Base-by-base conservation (phyloP, 208 protist genomes). In the Balamuthia mandrillaris region DNA sequence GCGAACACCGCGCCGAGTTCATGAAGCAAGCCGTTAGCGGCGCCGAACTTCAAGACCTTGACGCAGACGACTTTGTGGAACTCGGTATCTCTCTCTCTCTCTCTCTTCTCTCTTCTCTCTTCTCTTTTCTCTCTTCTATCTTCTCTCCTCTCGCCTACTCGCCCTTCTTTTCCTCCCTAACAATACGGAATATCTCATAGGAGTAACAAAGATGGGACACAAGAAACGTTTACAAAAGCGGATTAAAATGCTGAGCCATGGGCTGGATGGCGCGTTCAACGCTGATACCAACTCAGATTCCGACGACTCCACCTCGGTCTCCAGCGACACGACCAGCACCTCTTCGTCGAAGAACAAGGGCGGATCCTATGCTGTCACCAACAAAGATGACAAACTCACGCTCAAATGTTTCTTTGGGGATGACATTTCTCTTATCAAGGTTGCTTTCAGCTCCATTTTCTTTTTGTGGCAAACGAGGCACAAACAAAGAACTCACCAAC, bases 151-250 rank as follows among this genome's bases (percentile, higher is more conserved):
- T n/a, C n/a, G n/a, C n/a, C n/a, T n/a, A n/a, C n/a, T n/a, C n/a
- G n/a, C n/a, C n/a, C n/a, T n/a, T n/a, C n/a, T n/a, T n/a, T n/a
- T n/a, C n/a, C n/a, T n/a, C n/a, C n/a, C n/a, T n/a, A n/a, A n/a
- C n/a, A n/a, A n/a, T n/a, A n/a, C n/a, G n/a, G n/a, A n/a, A n/a
- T n/a, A n/a, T n/a, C n/a, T n/a, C n/a, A n/a, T n/a, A n/a, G n/a
- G n/a, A 33, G 61, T 70, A 5, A 70, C 61, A 7, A 70, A 70
- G 61, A 70, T 70, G 61, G 61, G 61, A 33, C 61, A 70, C 61
- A 12, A 27, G n/a, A 70, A 70, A 39, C 41, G 47, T 33, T 39
- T 70, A 7, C 6, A 7, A 1, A 24, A 33, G 2, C 61, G 47
- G 37, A 70, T 70, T 39, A 39, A n/a, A 9, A 70, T 70, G 61